These are phyloP conservation scores for Phytophthora cryptogea DNA, from an alignment of 352 stramenopile species.

Conservation along the genomic window DNA sequence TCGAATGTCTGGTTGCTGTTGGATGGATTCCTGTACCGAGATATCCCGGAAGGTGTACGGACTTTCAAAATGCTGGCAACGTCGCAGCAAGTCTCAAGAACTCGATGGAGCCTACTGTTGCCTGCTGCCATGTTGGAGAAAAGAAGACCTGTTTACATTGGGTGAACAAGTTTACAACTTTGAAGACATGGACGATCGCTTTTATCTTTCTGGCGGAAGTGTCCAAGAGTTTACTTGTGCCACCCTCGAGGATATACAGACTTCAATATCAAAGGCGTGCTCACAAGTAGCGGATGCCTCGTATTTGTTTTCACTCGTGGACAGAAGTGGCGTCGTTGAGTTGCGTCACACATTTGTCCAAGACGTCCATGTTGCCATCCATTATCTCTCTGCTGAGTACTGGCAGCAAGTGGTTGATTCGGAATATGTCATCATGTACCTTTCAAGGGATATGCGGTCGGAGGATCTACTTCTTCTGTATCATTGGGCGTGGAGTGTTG, in stretches of 20 bases:
- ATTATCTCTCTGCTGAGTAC: not conserved
- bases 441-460: slow-evolving; percentile 1
- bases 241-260: not conserved
- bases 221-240: slow-evolving; percentile 10
- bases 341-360: slow-evolving; percentile 20
- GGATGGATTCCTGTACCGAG: no score
- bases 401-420: slow-evolving; percentile 22
- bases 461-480: slow-evolving; percentile 3
- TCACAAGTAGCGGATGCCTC: slow-evolving; percentile 7
- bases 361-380: not conserved
- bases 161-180: not conserved
- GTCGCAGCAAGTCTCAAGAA: slow-evolving; percentile 16
- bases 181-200: slow-evolving; percentile 12
- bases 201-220: slow-evolving; percentile 18
- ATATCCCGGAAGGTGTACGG: no score
- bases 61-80: no score
- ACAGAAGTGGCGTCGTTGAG: slow-evolving; percentile 6
- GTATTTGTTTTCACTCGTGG: not conserved
- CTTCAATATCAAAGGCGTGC: not conserved
- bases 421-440: slow-evolving; percentile 12
- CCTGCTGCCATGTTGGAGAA: slow-evolving; percentile 10
- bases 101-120: slow-evolving; percentile 10
- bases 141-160: slow-evolving; percentile 7
- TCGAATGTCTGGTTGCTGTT: slow-evolving; percentile 13
- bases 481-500: slow-evolving; percentile 1